Evolutionary conservation across 305 asterid genomes (phyloP).

Genomic region (Fraxinus nigra): DNA sequence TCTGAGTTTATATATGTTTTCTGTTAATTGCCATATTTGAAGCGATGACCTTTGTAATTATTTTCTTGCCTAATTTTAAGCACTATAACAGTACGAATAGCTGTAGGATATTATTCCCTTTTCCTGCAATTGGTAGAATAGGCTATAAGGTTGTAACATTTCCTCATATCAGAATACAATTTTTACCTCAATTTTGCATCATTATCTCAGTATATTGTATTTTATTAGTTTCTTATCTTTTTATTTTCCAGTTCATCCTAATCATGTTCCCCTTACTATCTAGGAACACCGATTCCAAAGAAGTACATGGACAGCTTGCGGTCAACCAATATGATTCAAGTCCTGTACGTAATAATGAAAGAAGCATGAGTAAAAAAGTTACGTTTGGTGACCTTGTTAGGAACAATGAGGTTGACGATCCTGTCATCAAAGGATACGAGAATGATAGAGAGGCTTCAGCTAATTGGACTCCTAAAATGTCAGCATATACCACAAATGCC

Average conservation of each 20-base stretch:
- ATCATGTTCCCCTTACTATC: constrained; percentile 24
- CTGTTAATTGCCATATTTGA: constrained; percentile 28
- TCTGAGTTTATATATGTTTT: constrained; percentile 37
- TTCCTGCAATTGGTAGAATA: neutral
- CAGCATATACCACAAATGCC: constrained; percentile 37
- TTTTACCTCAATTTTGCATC: neutral
- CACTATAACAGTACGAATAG: neutral
- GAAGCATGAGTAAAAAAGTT: constrained; percentile 63
- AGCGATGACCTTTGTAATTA: constrained; percentile 10
- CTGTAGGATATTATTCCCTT: neutral
- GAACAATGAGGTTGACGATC: constrained; percentile 64
- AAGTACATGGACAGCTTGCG: constrained; percentile 42
- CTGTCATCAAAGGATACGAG: constrained; percentile 56
- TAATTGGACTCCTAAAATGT: constrained; percentile 54
- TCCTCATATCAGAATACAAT: neutral
- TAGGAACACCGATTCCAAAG: constrained; percentile 53
- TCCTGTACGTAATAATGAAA: constrained; percentile 49
- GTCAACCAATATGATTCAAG: constrained; percentile 42
- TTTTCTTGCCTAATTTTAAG: neutral
- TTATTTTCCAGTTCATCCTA: constrained; percentile 22
- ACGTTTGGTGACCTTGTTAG: constrained; percentile 82
- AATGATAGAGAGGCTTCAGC: constrained; percentile 55
- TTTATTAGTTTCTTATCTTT: constrained; percentile 8
- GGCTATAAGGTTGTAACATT: neutral
- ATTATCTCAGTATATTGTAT: neutral